A percentile compares a stretch with the other conserved stretches of the same genome.
Conservation (phyloP, 108 stramenopile genomes). For the Chaetoceros tenuissimus region DNA sequence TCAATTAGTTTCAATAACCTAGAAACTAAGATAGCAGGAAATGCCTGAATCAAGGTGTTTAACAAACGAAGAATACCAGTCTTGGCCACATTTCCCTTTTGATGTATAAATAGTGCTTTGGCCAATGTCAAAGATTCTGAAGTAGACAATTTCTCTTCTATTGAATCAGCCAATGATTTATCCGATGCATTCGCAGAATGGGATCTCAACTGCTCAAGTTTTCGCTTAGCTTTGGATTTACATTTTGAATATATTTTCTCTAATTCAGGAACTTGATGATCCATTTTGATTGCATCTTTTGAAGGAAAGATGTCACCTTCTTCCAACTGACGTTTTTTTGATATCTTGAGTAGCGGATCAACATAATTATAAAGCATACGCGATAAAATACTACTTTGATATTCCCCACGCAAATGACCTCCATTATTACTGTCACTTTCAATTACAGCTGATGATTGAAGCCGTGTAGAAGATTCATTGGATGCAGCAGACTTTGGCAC, state of each 20-base stretch:
- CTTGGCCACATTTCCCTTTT: constrained; percentile 28
- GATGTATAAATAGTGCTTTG: constrained; percentile 40
- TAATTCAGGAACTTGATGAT: constrained; percentile 20
- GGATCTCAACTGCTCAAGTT: not conserved
- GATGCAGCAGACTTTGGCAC: not conserved
- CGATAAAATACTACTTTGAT: constrained; percentile 32
- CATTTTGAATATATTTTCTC: constrained; percentile 13
- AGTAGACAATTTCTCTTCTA: constrained; percentile 6
- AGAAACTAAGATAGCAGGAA: constrained; percentile 61
- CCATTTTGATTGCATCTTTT: constrained; percentile 22
- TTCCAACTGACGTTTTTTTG: constrained; percentile 39
- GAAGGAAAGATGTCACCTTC: constrained; percentile 49
- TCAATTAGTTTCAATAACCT: constrained; percentile 59
- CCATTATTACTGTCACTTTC: not conserved
- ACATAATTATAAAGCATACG: constrained; percentile 48
- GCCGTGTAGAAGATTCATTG: not conserved
- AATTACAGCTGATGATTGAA: not conserved
- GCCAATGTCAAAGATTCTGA: constrained; percentile 41
- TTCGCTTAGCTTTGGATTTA: constrained; percentile 10
- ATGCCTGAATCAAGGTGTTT: constrained; percentile 64
- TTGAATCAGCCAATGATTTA: constrained; percentile 7
- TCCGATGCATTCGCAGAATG: constrained; percentile 8
- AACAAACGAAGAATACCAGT: constrained; percentile 53
- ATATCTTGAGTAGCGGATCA: constrained; percentile 39
- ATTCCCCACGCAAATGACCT: constrained; percentile 21